These are phyloP conservation scores for Tricholoma furcatifolium DNA, from an alignment of 768 basidiomycete species.

Conservation along the genomic window DNA sequence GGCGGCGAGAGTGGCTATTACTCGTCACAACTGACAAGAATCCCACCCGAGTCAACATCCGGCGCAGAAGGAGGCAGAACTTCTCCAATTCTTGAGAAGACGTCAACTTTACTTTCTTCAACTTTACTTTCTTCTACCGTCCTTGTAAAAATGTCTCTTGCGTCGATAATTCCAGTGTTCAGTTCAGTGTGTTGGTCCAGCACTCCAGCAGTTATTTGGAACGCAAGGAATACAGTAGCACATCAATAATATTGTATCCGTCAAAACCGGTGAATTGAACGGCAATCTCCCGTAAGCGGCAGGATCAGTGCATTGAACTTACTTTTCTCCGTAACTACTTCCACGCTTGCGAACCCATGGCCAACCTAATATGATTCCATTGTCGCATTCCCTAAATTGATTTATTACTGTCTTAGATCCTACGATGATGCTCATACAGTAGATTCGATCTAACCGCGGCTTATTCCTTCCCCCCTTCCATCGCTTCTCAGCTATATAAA, in stretches of 20 bases:
- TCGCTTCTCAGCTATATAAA: conserved; percentile 6
- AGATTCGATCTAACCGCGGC: conserved; percentile 4
- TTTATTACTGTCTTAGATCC: conserved; percentile 2
- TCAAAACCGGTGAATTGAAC: conserved; percentile 1
- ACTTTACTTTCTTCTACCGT: neutral
- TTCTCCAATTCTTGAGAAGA: neutral
- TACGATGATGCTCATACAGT: neutral
- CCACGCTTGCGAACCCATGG: conserved; percentile 9
- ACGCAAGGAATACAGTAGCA: neutral
- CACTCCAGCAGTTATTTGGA: neutral
- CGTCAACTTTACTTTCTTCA: conserved; percentile 2
- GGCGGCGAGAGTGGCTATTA: neutral
- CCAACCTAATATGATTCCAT: conserved; percentile 2
- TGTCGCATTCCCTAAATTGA: conserved; percentile 3
- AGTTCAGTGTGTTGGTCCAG: neutral
- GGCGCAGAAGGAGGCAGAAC: conserved; percentile 5
- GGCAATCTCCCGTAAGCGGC: neutral
- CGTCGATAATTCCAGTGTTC: neutral
- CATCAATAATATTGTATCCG: neutral
- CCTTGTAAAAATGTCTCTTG: neutral
- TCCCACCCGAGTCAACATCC: neutral
- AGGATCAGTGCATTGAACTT: neutral
- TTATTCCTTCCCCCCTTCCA: conserved; percentile 5
- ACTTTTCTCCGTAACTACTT: conserved; percentile 2
- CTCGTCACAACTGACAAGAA: neutral